These are phyloP conservation scores for Rugonectria rugulosa DNA, from an alignment of 2,329 filamentous ascomycete species.

Conservation along the genomic window DNA sequence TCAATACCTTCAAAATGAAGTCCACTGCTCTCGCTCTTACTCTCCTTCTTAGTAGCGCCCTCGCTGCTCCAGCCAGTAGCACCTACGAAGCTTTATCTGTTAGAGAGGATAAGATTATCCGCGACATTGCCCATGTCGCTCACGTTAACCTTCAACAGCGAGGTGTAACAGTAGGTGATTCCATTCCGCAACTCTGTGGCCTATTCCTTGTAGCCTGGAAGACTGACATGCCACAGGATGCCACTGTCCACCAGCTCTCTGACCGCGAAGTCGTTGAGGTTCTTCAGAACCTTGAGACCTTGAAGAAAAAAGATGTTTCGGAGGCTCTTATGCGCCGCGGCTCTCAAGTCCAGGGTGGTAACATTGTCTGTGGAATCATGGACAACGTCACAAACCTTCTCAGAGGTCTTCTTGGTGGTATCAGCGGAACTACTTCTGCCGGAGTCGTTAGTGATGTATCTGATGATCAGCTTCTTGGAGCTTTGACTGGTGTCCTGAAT, in stretches of 20 bases:
- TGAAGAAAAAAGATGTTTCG: neutral
- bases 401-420: neutral
- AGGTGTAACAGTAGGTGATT: neutral
- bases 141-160: neutral
- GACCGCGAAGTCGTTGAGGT: neutral
- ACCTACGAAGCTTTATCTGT: slow-evolving; percentile 3
- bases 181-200: neutral
- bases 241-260: neutral
- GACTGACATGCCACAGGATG: neutral
- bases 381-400: neutral
- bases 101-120: neutral
- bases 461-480: slow-evolving; percentile 5
- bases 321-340: neutral
- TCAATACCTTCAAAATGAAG: slow-evolving; percentile 10
- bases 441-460: neutral
- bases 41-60: slow-evolving; percentile 6
- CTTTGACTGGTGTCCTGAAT: neutral
- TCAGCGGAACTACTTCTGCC: neutral
- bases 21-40: slow-evolving; percentile 4
- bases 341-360: neutral
- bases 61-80: slow-evolving; percentile 6
- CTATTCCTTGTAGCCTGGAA: neutral
- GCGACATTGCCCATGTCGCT: neutral
- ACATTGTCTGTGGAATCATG: slow-evolving; percentile 7
- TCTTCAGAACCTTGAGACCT: neutral